Evolutionary conservation across 2,329 filamentous ascomycete species (phyloP), one percentile per base, ranked within the genome.

Genomic region (Aspergillus brasiliensis): DNA sequence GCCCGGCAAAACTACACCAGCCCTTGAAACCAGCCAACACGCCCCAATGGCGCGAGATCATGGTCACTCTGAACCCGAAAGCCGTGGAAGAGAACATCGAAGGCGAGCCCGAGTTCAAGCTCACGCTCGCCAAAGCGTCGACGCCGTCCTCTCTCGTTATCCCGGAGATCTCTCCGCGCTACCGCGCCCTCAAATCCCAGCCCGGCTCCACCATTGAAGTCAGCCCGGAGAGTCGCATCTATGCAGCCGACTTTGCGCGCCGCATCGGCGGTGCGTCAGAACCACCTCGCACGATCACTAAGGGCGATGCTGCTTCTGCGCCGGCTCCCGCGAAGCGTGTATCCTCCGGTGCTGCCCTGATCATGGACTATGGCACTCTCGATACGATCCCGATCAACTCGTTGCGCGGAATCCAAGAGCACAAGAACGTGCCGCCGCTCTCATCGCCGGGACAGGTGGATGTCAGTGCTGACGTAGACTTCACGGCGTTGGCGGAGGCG

Each of bases 401-500:
- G 0, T 84, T 99, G 21, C 90, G 95, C 31, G 95, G 95, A 21
- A 98, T 99, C 75, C 86, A 88, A 37, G 81, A 83, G 13, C 95
- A 99, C 78, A 80, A 82, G 23, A 83, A 84, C 23, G 90, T 96
- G 48, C 92, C 88, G 21, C 92, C 95, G 3, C 92, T 99, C 69
- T 83, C 85, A 1, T 82, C 86, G 5, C 91, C 95, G 0, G 95
- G 95, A 0, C 84, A 89, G 25, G 92, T 96, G 2, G 95, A 99
- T 73, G 82, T 99, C 21, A 92, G 88, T 65, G 94, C 91, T 0
- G 94, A 99, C 72, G 95, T 99, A 0, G 95, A 99, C 75, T 99
- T 99, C 72, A 85, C 86, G 0, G 92, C 89, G 10, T 80, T 99
- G 1, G 93, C 92, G 0, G 93, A 98, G 73, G 83, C 90, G 1